Evolutionary conservation across 2,329 filamentous ascomycete genomes (phyloP), one percentile per base, ranked within the genome.

Genomic region (Fusarium camptoceras): DNA sequence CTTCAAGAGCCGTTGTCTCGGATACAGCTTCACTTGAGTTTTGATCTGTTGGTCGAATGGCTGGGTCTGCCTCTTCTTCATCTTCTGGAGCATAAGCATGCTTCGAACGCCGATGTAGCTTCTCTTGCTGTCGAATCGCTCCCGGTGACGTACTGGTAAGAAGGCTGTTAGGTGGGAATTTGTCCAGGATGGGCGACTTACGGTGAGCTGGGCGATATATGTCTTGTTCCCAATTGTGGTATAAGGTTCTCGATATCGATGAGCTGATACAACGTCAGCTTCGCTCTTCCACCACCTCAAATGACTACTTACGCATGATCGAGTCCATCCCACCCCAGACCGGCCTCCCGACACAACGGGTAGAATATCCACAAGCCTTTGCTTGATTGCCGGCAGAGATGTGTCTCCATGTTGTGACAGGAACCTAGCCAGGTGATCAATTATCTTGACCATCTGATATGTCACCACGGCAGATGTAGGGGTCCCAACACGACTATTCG

Each of bases 371-470:
- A 30, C 18, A 2, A 75, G 18, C 6, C 56, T 74, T 5, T 58
- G 30, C 12, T 72, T 74, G 2, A 74, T 31, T 0, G 18, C 28
- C 0, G 55, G 18, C 0, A 75, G 18, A 0, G 68, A 70, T 11
- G 56, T 47, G 0, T 70, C 68, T 4, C 65, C 70, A 10, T 61
- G 30, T 0, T 47, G 15, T 1, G 72, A 72, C 0, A 74, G 41
- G 0, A 72, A 27, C 12, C 49, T 27, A 15, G 46, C 57, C 5
- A 75, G 3, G 0, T 66, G 61, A 22, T 72, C 60, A 1, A 75
- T 55, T 4, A 75, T 74, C 20, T 71, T 74, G n/a, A 47, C 57
- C 2, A 61, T 57, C 11, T 75, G 73, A 8, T 75, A 75, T 0
- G 65, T 62, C 0, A 66, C 68, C 14, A 72, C 59, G 0, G 70